Evolutionary conservation across 352 stramenopile species (phyloP), one percentile per base, ranked within the genome.

Genomic region (Phytophthora cajani): DNA sequence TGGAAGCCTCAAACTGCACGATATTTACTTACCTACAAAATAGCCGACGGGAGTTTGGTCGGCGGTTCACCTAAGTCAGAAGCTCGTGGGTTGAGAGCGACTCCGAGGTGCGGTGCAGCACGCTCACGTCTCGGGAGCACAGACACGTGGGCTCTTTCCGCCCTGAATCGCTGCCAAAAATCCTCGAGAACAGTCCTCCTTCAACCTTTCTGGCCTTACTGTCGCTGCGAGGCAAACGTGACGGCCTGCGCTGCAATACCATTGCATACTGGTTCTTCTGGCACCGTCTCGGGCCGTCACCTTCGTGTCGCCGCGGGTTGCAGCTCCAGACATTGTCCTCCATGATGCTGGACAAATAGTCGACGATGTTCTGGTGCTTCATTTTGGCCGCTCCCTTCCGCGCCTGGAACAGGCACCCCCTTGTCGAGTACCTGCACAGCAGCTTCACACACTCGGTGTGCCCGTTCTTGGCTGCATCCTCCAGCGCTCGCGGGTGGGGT

Each of bases 241-340:
- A 71, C 5, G 63, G 44, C 11, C 62, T 77, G 49, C 65, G 70
- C 19, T 67, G 70, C 47, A 77, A 19, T 6, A 77, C 55, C 54
- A 77, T 72, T 0, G 70, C 70, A 50, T 74, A 77, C 17, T 77
- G 54, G 14, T 74, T 77, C 59, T 73, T 77, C 33, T 80, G 64
- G 58, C 73, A 80, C 10, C 69, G 69, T 54, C 73, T 64, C 33
- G 69, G 64, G 0, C 73, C 57, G 23, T 77, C 69, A 3, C 46
- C 44, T 67, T 69, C 69, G 21, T 80, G 73, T 54, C 69, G 33
- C 25, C 71, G 67, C 1, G 69, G 51, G 32, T 72, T 80, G 50
- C 73, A 80, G 21, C 60, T 77, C 73, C 73, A 80, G 11, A 80
- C 64, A 5, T 75, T 74, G 50, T 75, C 73, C 11, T 70, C 57